Base-by-base conservation (phyloP, 2,329 filamentous ascomycete species). In the Fusarium illudens region DNA sequence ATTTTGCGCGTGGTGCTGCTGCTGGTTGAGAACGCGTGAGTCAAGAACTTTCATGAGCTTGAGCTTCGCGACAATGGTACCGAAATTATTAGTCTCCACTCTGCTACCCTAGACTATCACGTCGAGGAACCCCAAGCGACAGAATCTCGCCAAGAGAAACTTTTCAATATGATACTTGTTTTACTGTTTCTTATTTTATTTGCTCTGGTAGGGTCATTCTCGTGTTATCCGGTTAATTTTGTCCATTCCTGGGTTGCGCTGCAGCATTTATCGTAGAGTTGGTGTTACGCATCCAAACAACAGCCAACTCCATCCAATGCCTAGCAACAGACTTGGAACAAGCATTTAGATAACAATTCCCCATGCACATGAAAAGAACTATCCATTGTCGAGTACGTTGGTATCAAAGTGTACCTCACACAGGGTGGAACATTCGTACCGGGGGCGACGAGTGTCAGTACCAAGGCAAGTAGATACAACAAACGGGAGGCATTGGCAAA, bases 1-100 rank as follows among this genome's bases (percentile, higher is more conserved):
- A 90, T 89, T 65, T 66, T 71, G 49, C 58, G 64, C 60, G 72
- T 67, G 15, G 5, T 44, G 39, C 13, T 60, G 46, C 32, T 37
- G 27, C 22, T 15, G 36, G 53, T 34, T 57, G 52, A 29, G 36
- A 32, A 64, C 55, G 58, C 54, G 68, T 58, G 27, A 32, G 12
- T 8, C 27, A 30, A 6, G 27, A 15, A 32, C 9, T 12, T 30
- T 2, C 25, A 13, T 30, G 46, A 49, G 13, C 11, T 32, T 15
- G 22, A 4, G 4, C 27, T 30, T 32, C 44, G 7, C 12, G 25
- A n/a, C 37, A 11, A 42, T 11, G 20, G 37, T 20, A 27, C 39
- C 22, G 39, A 44, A 15, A 44, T 44, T 44, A 22, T 22, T n/a
- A 1, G 22, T 2, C 39, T 44, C 39, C 39, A 27, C 20, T 44